phyloP scores from a whole-genome alignment of 805 yeast genomes.

The Ascoidea asiatica region DNA sequence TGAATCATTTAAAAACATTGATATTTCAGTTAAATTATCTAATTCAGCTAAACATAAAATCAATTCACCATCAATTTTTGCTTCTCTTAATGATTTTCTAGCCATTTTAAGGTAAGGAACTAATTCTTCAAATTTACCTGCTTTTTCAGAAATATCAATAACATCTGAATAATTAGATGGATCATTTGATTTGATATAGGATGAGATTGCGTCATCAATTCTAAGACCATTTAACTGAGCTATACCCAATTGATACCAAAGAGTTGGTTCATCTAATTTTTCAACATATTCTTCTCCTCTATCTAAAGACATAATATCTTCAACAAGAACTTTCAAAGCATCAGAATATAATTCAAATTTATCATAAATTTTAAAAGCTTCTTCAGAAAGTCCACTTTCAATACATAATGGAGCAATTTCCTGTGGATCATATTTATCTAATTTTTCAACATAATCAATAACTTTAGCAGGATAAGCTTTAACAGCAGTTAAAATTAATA shows the following conservation, averaged over 20 bases:
- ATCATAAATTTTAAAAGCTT: conserved; percentile 86
- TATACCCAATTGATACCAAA: conserved; percentile 92
- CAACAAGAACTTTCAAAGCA: conserved; percentile 85
- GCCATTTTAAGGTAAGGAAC: conserved; percentile 83
- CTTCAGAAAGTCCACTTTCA: conserved; percentile 81
- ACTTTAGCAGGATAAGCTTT: conserved; percentile 89
- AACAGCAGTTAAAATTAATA: conserved; percentile 85
- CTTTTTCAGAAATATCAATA: conserved; percentile 88
- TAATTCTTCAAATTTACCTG: conserved; percentile 92
- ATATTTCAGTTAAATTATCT: conserved; percentile 67
- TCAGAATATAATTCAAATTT: conserved; percentile 64
- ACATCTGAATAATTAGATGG: conserved; percentile 84
- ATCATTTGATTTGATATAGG: conserved; percentile 85
- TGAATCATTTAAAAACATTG: conserved; percentile 68
- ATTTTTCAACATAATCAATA: conserved; percentile 67
- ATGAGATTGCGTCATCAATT: conserved; percentile 79
- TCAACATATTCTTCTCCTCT: conserved; percentile 92
- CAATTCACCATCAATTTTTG: conserved; percentile 84
- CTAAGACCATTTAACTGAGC: conserved; percentile 93
- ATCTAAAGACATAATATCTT: conserved; percentile 86
- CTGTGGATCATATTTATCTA: conserved; percentile 81
- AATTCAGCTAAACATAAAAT: conserved; percentile 77
- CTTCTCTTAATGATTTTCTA: conserved; percentile 81
- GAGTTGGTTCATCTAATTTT: conserved; percentile 68
- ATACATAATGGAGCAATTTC: conserved; percentile 90